Conservation (phyloP, 108 stramenopile species). For the Skeletonema menzelii region DNA sequence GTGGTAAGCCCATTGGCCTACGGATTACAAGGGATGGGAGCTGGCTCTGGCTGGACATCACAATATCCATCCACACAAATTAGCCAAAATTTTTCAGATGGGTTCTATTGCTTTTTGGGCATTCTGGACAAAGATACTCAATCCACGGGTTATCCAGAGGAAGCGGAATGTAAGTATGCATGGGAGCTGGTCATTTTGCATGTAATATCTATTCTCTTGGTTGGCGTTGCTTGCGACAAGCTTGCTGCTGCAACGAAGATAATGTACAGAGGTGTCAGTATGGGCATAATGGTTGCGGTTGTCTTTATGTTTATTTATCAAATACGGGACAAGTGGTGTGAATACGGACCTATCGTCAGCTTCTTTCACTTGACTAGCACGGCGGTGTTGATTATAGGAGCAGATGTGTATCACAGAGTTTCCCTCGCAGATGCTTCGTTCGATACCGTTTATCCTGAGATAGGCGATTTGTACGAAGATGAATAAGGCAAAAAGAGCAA, state of each 20-base stretch:
- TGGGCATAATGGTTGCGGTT: constrained; percentile 78
- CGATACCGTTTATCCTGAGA: constrained; percentile 79
- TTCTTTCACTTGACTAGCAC: constrained; percentile 67
- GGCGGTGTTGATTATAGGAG: constrained; percentile 69
- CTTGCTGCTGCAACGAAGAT: constrained; percentile 64
- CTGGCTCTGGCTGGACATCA: constrained; percentile 55
- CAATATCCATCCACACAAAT: constrained; percentile 71
- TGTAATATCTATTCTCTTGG: constrained; percentile 70
- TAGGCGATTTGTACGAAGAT: constrained; percentile 73
- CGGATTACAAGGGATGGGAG: constrained; percentile 71
- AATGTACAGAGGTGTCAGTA: constrained; percentile 82
- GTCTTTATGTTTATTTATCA: constrained; percentile 73
- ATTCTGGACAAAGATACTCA: constrained; percentile 56
- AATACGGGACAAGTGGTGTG: constrained; percentile 63
- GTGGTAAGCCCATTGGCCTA: constrained; percentile 80
- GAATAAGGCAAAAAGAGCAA: constrained; percentile 5
- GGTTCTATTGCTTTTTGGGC: constrained; percentile 75
- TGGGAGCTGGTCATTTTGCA: constrained; percentile 58
- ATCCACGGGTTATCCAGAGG: constrained; percentile 58
- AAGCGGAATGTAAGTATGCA: constrained; percentile 56
- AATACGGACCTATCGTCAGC: constrained; percentile 68
- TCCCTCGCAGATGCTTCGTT: constrained; percentile 69
- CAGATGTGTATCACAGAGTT: constrained; percentile 84
- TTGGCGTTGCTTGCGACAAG: constrained; percentile 82
- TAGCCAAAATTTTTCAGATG: constrained; percentile 69